Conservation (phyloP, 1,139 yeast genomes). For the Saccharomycopsis crataegensis region DNA sequence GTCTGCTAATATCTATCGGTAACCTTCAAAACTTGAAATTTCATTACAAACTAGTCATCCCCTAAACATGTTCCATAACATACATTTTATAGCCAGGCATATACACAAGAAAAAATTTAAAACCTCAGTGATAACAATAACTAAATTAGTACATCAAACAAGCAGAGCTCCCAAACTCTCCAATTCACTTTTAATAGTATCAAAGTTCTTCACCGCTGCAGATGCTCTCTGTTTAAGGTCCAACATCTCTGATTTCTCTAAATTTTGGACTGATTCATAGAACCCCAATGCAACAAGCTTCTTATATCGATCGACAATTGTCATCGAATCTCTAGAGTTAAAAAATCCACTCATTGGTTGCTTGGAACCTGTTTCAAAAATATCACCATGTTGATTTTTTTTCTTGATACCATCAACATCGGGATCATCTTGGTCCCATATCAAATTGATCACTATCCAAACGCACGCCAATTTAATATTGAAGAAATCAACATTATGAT, state of each 20-base stretch:
- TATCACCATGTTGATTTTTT: not conserved
- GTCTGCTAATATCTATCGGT: too few relatives aligned
- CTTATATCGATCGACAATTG: slow-evolving; percentile 10
- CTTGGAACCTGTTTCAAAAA: not conserved
- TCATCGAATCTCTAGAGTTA: not conserved
- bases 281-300: not conserved
- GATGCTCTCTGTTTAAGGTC: slow-evolving; percentile 7
- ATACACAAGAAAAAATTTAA: too few relatives aligned
- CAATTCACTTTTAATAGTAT: slow-evolving; percentile 1
- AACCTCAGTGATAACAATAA: too few relatives aligned
- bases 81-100: too few relatives aligned
- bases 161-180: not conserved
- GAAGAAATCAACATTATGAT: not conserved
- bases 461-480: slow-evolving; percentile 45
- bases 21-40: too few relatives aligned
- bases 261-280: not conserved
- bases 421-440: slow-evolving; percentile 32
- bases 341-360: not conserved
- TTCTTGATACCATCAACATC: not conserved
- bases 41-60: too few relatives aligned
- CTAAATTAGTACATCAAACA: too few relatives aligned
- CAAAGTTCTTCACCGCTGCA: slow-evolving; percentile 3
- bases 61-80: too few relatives aligned
- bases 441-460: slow-evolving; percentile 52
- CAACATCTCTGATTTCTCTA: not conserved